Percentiles rank a stretch among this genome's conserved stretches.
Evolutionary conservation across 352 stramenopile genomes (phyloP).

Genomic region (Pseudoperonospora humuli): DNA sequence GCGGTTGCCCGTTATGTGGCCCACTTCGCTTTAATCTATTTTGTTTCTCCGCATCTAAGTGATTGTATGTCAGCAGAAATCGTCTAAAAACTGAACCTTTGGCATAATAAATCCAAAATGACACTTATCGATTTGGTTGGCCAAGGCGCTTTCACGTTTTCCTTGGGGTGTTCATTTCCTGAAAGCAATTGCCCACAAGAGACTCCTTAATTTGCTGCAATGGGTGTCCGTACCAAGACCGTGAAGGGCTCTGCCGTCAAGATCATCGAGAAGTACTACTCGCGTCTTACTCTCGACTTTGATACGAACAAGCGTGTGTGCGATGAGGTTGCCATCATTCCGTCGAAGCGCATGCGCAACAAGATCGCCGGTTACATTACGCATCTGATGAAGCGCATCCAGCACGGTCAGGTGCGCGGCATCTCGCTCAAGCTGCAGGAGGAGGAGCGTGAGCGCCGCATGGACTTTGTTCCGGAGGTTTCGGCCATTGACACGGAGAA

Average conservation of each 20-base stretch:
- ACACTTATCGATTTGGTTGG: no score
- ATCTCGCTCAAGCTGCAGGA: slow-evolving; percentile 99
- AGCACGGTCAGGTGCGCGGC: slow-evolving; percentile 97
- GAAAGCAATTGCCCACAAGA: slow-evolving; percentile 32
- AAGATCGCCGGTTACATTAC: slow-evolving; percentile 99
- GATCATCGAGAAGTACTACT: slow-evolving; percentile 99
- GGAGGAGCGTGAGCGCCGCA: slow-evolving; percentile 98
- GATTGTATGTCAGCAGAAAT: no score
- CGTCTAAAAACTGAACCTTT: no score
- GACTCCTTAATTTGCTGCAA: slow-evolving; percentile 42
- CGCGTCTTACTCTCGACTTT: slow-evolving; percentile 98
- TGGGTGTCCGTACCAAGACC: slow-evolving; percentile 99
- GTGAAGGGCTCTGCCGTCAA: slow-evolving; percentile 99
- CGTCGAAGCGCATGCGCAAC: slow-evolving; percentile 99
- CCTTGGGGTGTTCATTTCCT: slow-evolving; percentile 14
- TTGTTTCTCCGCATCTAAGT: slow-evolving; percentile 12
- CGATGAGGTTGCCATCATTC: slow-evolving; percentile 97
- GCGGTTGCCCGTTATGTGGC: not conserved
- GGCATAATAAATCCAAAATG: no score
- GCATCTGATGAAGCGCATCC: slow-evolving; percentile 99
- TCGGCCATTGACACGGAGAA: slow-evolving; percentile 89
- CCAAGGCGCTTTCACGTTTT: not conserved
- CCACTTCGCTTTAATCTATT: not conserved
- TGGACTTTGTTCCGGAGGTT: slow-evolving; percentile 99
- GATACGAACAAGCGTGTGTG: slow-evolving; percentile 99